Evolutionary conservation across 345 rosid species (phyloP).

Genomic region (Sisymbrium altissimum): DNA sequence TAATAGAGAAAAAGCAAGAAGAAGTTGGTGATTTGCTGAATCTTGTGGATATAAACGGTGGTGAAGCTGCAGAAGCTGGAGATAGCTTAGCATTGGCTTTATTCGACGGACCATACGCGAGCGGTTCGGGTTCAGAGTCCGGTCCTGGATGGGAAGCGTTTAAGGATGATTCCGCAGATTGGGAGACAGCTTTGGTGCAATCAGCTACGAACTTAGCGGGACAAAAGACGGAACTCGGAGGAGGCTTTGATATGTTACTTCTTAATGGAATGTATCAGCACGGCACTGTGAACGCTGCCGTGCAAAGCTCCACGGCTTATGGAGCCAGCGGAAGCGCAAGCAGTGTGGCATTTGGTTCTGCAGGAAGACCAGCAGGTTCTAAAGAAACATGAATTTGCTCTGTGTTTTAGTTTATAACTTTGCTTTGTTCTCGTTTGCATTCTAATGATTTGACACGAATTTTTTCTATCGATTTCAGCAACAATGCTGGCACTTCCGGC

Average conservation of each 20-base stretch:
- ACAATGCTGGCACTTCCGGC: slow-evolving; percentile 58
- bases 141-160: slow-evolving; percentile 65
- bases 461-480: slow-evolving; percentile 1
- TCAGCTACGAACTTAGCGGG: slow-evolving; percentile 48
- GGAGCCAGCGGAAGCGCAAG: slow-evolving; percentile 60
- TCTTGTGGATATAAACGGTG: slow-evolving; percentile 40
- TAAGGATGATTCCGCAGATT: slow-evolving; percentile 49
- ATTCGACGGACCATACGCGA: slow-evolving; percentile 47
- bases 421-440: neutral
- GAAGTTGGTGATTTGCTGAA: slow-evolving; percentile 55
- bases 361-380: slow-evolving; percentile 52
- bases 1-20: slow-evolving; percentile 21
- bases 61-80: slow-evolving; percentile 39
- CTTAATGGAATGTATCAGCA: slow-evolving; percentile 44
- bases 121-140: slow-evolving; percentile 12
- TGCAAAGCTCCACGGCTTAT: slow-evolving; percentile 21
- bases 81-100: slow-evolving; percentile 56
- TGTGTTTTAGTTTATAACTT: neutral
- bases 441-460: neutral
- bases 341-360: slow-evolving; percentile 51
- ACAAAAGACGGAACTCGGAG: slow-evolving; percentile 36
- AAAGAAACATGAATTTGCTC: neutral
- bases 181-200: slow-evolving; percentile 78
- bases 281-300: slow-evolving; percentile 24
- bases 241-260: slow-evolving; percentile 40